A percentile compares a stretch with the other conserved stretches of the same genome.
These are phyloP conservation scores for Hemisphaericaspora lyxosophila DNA, from an alignment of 1,139 yeast species.

Conservation along the genomic window DNA sequence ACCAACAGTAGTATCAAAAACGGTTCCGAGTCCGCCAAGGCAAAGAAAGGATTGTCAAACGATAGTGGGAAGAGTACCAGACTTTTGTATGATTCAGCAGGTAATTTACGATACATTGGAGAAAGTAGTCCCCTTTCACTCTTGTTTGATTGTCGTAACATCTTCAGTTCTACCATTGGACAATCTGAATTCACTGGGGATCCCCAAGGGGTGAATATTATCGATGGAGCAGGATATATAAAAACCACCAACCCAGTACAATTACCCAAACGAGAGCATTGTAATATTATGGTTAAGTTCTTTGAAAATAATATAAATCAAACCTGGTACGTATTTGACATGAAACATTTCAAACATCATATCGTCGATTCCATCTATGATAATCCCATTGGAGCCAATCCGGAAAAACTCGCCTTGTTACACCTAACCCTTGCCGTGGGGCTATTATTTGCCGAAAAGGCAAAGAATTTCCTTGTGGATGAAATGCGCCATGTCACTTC, in stretches of 20 bases:
- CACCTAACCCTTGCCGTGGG: slow-evolving; percentile 13
- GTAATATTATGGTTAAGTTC: slow-evolving; percentile 14
- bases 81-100: slow-evolving; percentile 10
- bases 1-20: slow-evolving; percentile 1
- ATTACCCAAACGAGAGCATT: slow-evolving; percentile 16
- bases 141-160: slow-evolving; percentile 20
- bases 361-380: slow-evolving; percentile 17
- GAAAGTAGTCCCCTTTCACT: slow-evolving; percentile 23
- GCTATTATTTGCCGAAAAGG: slow-evolving; percentile 9
- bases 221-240: slow-evolving; percentile 18
- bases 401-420: slow-evolving; percentile 9
- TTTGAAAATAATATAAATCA: slow-evolving; percentile 21
- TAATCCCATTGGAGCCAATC: slow-evolving; percentile 9
- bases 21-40: neutral
- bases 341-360: slow-evolving; percentile 11
- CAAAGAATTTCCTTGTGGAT: slow-evolving; percentile 4
- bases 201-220: slow-evolving; percentile 17
- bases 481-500: slow-evolving; percentile 4
- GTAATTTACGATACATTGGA: slow-evolving; percentile 22
- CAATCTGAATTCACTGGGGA: slow-evolving; percentile 9
- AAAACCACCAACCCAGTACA: slow-evolving; percentile 13
- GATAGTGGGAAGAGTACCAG: slow-evolving; percentile 8
- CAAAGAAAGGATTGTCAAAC: slow-evolving; percentile 5
- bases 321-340: slow-evolving; percentile 17
- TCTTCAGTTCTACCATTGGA: slow-evolving; percentile 14